Evolutionary conservation across 129 eudicot genomes (phyloP).

Genomic region (Smallanthus sonchifolius): DNA sequence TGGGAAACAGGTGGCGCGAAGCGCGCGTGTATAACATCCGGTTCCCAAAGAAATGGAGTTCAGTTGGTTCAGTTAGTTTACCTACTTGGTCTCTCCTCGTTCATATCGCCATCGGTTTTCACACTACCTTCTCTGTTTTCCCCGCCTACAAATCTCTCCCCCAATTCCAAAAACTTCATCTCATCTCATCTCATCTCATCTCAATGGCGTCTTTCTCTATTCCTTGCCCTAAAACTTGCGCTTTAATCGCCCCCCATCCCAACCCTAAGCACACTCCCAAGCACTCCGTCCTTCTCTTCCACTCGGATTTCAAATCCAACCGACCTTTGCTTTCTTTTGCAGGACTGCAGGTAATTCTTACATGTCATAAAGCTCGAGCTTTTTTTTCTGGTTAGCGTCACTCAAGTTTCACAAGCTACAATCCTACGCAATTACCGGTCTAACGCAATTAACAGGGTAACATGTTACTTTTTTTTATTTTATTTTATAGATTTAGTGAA

Average conservation of each 20-base stretch:
- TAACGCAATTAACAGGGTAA: not conserved
- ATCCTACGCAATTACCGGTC: no score
- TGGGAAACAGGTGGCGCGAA: no score
- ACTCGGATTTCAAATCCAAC: slow-evolving; percentile 24
- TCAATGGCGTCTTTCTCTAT: slow-evolving; percentile 60
- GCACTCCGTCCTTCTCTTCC: slow-evolving; percentile 23
- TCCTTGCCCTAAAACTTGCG: slow-evolving; percentile 47
- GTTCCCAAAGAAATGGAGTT: not conserved
- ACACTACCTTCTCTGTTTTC: slow-evolving; percentile 7
- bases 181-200: not conserved
- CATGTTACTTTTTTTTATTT: not conserved
- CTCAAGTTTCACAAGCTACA: no score
- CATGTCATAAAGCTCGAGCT: no score
- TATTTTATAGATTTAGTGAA: no score
- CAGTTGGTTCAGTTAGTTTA: not conserved
- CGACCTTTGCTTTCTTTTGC: slow-evolving; percentile 14
- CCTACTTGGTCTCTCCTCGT: not conserved
- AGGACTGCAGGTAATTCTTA: slow-evolving; percentile 22
- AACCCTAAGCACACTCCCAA: slow-evolving; percentile 16
- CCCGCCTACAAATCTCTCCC: slow-evolving; percentile 11
- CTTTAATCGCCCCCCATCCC: slow-evolving; percentile 7
- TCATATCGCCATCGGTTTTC: slow-evolving; percentile 15
- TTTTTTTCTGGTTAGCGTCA: no score
- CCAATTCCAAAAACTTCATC: not conserved
- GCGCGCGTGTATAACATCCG: no score